Evolutionary conservation across 2,329 filamentous ascomycete species (phyloP).

Genomic region (Beauveria rudraprayagi): DNA sequence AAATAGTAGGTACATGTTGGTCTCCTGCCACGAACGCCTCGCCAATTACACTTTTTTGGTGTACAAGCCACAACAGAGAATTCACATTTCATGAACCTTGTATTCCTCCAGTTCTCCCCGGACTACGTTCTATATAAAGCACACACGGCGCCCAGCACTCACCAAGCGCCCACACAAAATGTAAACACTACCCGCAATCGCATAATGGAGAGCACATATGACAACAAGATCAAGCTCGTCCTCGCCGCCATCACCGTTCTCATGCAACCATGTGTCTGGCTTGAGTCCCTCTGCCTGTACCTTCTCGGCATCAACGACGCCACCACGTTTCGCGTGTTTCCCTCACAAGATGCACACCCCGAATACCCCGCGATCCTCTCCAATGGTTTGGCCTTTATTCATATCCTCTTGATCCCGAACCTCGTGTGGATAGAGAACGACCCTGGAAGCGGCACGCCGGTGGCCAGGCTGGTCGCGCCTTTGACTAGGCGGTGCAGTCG

Average conservation of each 20-base stretch:
- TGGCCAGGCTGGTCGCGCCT: neutral
- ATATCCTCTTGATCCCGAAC: neutral
- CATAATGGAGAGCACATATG: neutral
- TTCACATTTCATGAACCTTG: neutral
- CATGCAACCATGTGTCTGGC: neutral
- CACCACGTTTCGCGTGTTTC: neutral
- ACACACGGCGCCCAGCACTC: neutral
- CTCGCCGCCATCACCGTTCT: neutral
- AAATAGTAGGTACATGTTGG: neutral
- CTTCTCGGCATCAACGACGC: neutral
- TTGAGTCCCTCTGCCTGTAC: neutral
- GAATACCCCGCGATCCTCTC: neutral
- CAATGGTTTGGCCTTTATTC: neutral
- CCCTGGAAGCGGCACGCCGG: neutral
- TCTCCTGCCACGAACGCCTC: neutral
- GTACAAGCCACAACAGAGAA: neutral
- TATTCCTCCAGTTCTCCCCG: neutral
- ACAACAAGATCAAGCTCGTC: neutral
- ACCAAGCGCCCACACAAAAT: neutral
- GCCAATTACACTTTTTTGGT: neutral
- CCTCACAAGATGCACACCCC: neutral
- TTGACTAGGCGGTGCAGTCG: neutral
- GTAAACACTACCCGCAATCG: neutral
- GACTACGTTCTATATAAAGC: neutral
- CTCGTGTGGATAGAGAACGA: neutral